phyloP scores from a whole-genome alignment of 768 basidiomycete genomes.

The Collybia mongolica region DNA sequence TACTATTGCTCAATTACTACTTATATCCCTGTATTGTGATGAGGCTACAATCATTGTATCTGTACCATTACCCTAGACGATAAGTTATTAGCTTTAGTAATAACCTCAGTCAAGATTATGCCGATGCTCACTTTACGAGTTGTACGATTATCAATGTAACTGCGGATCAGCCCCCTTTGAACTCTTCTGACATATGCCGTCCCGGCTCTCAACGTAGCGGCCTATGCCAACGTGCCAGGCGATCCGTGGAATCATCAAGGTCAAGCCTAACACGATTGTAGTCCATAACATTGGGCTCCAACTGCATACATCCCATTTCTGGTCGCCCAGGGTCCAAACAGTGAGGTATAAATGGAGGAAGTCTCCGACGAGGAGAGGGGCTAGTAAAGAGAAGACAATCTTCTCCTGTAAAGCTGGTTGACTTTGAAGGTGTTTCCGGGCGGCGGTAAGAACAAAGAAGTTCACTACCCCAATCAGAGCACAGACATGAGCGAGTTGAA shows the following conservation, averaged over 20 bases:
- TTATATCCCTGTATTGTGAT: slow-evolving; percentile 2
- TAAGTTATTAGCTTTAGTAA: not conserved
- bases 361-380: slow-evolving; percentile 71
- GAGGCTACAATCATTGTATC: slow-evolving; percentile 8
- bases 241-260: slow-evolving; percentile 65
- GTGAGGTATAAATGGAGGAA: slow-evolving; percentile 65
- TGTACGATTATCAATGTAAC: not conserved
- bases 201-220: slow-evolving; percentile 67
- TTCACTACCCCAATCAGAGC: slow-evolving; percentile 73
- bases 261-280: slow-evolving; percentile 61
- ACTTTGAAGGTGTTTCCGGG: slow-evolving; percentile 55
- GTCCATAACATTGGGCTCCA: slow-evolving; percentile 75
- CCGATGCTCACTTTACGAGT: not conserved
- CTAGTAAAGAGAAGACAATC: slow-evolving; percentile 60
- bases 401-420: slow-evolving; percentile 72
- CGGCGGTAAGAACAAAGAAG: slow-evolving; percentile 60
- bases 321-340: slow-evolving; percentile 74
- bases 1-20: slow-evolving; percentile 5
- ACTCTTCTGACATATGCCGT: slow-evolving; percentile 33
- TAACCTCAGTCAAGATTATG: not conserved
- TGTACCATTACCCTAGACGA: not conserved
- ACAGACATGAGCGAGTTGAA: slow-evolving; percentile 79
- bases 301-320: slow-evolving; percentile 54
- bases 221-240: slow-evolving; percentile 77
- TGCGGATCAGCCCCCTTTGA: slow-evolving; percentile 5